A percentile compares a stretch with the other conserved stretches of the same genome.
These are phyloP conservation scores for Magnusiomyces sp. DNA, from an alignment of 1,139 yeast genomes.

Conservation along the genomic window DNA sequence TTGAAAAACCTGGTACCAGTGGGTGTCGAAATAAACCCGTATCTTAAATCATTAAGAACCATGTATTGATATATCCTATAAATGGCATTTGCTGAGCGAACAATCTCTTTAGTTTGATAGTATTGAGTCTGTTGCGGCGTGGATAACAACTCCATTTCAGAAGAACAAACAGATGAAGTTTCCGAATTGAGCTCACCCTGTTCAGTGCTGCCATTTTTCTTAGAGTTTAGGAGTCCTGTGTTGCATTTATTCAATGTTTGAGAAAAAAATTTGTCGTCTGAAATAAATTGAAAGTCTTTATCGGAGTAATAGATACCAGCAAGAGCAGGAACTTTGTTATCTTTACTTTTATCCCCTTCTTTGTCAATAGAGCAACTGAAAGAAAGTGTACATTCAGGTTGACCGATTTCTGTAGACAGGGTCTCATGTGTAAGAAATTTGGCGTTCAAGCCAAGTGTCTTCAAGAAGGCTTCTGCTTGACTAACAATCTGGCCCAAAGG, in stretches of 20 bases:
- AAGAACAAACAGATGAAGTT: too few species aligned
- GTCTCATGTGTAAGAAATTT: not conserved
- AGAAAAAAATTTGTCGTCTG: conserved; percentile 10
- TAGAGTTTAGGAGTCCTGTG: too few species aligned
- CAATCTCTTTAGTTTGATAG: too few species aligned
- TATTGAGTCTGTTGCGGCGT: too few species aligned
- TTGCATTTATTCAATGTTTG: not conserved
- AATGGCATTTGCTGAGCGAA: conserved; percentile 8
- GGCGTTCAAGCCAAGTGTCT: not conserved
- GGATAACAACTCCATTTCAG: too few species aligned
- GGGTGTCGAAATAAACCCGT: conserved; percentile 23
- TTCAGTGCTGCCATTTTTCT: too few species aligned
- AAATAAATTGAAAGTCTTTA: conserved; percentile 11
- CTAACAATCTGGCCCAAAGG: not conserved
- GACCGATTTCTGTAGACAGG: not conserved
- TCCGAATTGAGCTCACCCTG: too few species aligned
- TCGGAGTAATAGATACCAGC: conserved; percentile 15
- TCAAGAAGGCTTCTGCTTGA: not conserved
- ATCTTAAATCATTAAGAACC: conserved; percentile 21
- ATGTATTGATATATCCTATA: conserved; percentile 15
- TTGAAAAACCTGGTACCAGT: conserved; percentile 19
- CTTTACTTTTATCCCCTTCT: not conserved
- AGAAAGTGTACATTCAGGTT: not conserved
- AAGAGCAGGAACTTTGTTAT: conserved; percentile 11
- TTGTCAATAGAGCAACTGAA: not conserved